phyloP scores from a whole-genome alignment of 139 green algal species.

The Picochlorum sp. region DNA sequence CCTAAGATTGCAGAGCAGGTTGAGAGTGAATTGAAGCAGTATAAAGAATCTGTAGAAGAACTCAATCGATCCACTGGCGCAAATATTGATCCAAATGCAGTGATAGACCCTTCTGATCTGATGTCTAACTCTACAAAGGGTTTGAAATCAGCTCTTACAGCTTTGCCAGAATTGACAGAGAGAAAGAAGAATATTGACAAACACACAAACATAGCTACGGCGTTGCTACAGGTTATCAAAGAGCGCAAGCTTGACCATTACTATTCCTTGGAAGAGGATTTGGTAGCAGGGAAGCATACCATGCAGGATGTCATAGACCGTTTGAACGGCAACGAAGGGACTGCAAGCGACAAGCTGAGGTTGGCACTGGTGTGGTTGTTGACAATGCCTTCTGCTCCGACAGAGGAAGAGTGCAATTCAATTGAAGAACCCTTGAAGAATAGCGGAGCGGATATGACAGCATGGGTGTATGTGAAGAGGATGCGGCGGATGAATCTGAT shows the following conservation, averaged over 20 bases:
- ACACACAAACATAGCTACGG: conserved; percentile 94
- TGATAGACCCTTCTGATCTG: conserved; percentile 28
- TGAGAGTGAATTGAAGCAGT: conserved; percentile 66
- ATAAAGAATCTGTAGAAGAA: conserved; percentile 84
- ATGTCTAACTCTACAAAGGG: conserved; percentile 49
- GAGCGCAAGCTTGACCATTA: conserved; percentile 71
- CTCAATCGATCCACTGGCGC: conserved; percentile 72
- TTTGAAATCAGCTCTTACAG: conserved; percentile 74
- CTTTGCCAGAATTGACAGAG: conserved; percentile 63
- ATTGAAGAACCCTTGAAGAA: conserved; percentile 5
- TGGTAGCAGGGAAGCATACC: conserved; percentile 71
- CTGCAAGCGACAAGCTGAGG: conserved; percentile 77
- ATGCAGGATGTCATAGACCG: conserved; percentile 42
- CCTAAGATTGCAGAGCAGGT: conserved; percentile 74
- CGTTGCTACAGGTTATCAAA: conserved; percentile 86
- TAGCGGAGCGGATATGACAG: conserved; percentile 58
- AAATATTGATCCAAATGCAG: conserved; percentile 26
- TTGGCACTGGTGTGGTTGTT: conserved; percentile 84
- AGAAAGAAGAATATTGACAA: conserved; percentile 93
- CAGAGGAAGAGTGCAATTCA: conserved; percentile 20
- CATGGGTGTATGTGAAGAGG: conserved; percentile 79
- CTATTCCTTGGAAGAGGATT: conserved; percentile 76
- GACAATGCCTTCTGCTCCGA: conserved; percentile 35
- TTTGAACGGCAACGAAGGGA: conserved; percentile 48
- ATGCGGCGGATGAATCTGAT: conserved; percentile 81